Base-by-base conservation (phyloP, 2,329 filamentous ascomycete species). In the Cytospora piceicola region DNA sequence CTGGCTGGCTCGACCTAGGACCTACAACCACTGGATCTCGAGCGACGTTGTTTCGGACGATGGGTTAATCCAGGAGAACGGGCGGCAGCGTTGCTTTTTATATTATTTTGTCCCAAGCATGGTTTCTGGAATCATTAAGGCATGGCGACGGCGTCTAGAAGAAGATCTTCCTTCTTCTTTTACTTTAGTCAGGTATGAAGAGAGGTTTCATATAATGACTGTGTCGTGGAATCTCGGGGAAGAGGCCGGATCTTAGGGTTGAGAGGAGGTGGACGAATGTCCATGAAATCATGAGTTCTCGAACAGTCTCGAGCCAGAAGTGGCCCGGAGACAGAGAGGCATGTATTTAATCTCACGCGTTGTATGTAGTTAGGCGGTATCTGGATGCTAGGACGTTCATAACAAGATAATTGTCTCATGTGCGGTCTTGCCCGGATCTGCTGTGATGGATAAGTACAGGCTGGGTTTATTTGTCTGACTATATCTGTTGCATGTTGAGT, bases 81-180 rank as follows among this genome's bases (percentile, higher is more conserved):
- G 46, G 46, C 46, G 22, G 46, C 46, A 49, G n/a, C n/a, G 11
- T 24, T 49, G 22, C 2, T 49, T 22, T 24, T 22, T 36, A 36
- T 36, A 3, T 24, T 49, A 14, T 5, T 49, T 49, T 14, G n/a
- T 49, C 9, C 5, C 22, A 22, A 49, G n/a, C 46, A 46, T 49
- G 46, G 22, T 11, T 14, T 20, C 24, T 22, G 46, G n/a, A 24
- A 12, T 24, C 11, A 7, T 22, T 1, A 22, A 4, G n/a, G n/a
- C 46, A 49, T 49, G 46, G 46, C 46, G n/a, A 22, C 46, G 46
- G 46, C n/a, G 46, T 49, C 46, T 49, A 49, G 46, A 49, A 9
- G 46, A 49, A 22, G n/a, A 22, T 24, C 11, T n/a, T n/a, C n/a
- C 46, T 22, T 49, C 46, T 12, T 49, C 12, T 22, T 7, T 46